Conservation (phyloP, 176 grass and related monocot species). For the Oryza meridionalis region DNA sequence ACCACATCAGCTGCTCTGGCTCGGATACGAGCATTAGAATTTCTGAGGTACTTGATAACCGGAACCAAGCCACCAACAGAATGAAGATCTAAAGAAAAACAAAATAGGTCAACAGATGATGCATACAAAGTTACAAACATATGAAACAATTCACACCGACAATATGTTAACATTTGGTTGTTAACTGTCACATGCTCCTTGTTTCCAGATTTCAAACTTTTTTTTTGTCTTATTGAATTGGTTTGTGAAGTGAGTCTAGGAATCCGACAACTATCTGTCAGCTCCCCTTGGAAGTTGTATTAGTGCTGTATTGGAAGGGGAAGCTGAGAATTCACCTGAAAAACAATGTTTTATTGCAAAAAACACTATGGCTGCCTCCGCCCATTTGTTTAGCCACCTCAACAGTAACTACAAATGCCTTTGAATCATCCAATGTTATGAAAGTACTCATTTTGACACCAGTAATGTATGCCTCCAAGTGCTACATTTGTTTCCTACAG, state of each 20-base stretch:
- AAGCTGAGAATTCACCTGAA: slow-evolving; percentile 67
- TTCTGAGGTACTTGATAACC: slow-evolving; percentile 77
- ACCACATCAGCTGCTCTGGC: slow-evolving; percentile 91
- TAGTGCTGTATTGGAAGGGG: slow-evolving; percentile 38
- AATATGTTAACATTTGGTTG: not conserved
- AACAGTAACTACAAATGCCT: slow-evolving; percentile 52
- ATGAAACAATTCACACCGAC: not conserved
- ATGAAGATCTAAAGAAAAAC: slow-evolving; percentile 60
- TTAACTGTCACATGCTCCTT: slow-evolving; percentile 21
- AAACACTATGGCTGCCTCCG: slow-evolving; percentile 52
- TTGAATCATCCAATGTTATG: slow-evolving; percentile 51
- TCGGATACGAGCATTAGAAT: slow-evolving; percentile 74
- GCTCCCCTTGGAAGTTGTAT: slow-evolving; percentile 51
- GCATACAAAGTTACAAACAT: not conserved
- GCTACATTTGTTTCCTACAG: slow-evolving; percentile 60
- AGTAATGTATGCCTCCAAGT: slow-evolving; percentile 53
- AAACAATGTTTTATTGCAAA: slow-evolving; percentile 51
- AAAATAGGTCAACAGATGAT: slow-evolving; percentile 4
- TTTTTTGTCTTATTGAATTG: not conserved
- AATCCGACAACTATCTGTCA: slow-evolving; percentile 31
- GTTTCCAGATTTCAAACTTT: slow-evolving; percentile 6
- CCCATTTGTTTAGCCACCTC: slow-evolving; percentile 60
- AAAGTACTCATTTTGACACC: slow-evolving; percentile 48
- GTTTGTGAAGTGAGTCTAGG: slow-evolving; percentile 13
- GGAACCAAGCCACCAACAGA: slow-evolving; percentile 94